Conservation (phyloP, 2,329 filamentous ascomycete species). For the Penicillium sp. region DNA sequence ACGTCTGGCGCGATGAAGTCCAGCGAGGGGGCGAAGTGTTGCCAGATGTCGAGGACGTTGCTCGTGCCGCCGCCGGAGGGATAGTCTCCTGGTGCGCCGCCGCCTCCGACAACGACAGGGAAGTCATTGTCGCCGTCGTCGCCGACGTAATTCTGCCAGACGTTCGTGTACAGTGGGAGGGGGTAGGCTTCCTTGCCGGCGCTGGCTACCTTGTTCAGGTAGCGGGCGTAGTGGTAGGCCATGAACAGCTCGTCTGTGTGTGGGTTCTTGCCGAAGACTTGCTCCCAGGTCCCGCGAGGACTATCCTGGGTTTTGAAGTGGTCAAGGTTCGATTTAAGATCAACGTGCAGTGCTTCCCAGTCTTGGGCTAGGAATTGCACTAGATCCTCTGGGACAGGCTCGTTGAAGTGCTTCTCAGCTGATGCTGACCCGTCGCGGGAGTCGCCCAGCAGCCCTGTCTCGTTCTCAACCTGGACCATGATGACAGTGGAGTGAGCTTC, state of each 20-base stretch:
- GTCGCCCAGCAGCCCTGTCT: constrained; percentile 55
- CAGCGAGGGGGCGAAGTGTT: constrained; percentile 44
- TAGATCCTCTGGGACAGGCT: constrained; percentile 40
- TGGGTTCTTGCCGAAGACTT: constrained; percentile 42
- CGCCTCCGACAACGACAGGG: constrained; percentile 46
- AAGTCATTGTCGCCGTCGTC: constrained; percentile 34
- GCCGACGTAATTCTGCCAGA: constrained; percentile 48
- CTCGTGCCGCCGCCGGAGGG: constrained; percentile 50
- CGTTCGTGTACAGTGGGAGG: constrained; percentile 49
- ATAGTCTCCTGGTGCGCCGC: constrained; percentile 47
- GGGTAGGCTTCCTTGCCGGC: constrained; percentile 46
- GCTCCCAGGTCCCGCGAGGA: constrained; percentile 36
- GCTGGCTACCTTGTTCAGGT: constrained; percentile 43
- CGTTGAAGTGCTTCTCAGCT: constrained; percentile 46
- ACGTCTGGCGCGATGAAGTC: constrained; percentile 53
- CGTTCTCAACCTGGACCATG: constrained; percentile 62
- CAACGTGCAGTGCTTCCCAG: constrained; percentile 18
- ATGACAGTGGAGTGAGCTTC: constrained; percentile 51
- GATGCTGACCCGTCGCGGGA: constrained; percentile 49
- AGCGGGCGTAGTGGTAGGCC: constrained; percentile 48
- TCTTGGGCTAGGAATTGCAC: constrained; percentile 28
- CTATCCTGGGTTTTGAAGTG: constrained; percentile 24
- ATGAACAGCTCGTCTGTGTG: constrained; percentile 52
- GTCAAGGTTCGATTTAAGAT: constrained; percentile 28
- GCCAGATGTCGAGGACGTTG: constrained; percentile 51